Evolutionary conservation across 2,329 filamentous ascomycete species (phyloP).

Genomic region (Fusarium setosum): DNA sequence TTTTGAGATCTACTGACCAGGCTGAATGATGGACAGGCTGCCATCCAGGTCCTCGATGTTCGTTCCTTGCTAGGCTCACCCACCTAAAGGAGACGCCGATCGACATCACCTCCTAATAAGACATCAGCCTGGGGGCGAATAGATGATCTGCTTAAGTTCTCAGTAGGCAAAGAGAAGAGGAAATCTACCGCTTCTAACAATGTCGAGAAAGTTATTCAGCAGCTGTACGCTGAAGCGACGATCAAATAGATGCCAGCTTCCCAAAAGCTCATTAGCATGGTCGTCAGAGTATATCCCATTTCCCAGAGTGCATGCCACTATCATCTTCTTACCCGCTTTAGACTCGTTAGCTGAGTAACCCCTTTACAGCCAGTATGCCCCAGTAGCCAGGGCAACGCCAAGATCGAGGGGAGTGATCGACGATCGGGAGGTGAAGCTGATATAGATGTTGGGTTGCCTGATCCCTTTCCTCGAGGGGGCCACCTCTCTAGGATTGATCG

Average conservation of each 20-base stretch:
- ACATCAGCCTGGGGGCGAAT: neutral
- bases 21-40: too few relatives aligned
- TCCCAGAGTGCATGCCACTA: neutral
- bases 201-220: neutral
- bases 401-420: neutral
- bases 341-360: neutral
- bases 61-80: neutral
- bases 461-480: neutral
- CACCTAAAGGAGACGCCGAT: neutral
- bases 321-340: neutral
- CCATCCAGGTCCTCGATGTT: too few relatives aligned
- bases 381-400: neutral
- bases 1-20: too few relatives aligned
- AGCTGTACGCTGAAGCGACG: neutral
- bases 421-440: neutral
- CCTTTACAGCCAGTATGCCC: neutral
- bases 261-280: neutral
- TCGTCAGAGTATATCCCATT: neutral
- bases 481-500: neutral
- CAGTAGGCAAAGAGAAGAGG: neutral
- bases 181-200: neutral
- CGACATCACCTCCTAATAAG: neutral
- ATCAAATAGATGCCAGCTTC: slow-evolving; percentile 3
- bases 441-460: neutral
- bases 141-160: too few relatives aligned